Evolutionary conservation across 768 basidiomycete genomes (phyloP), one percentile per base, ranked within the genome.

Genomic region (Boletus huronensis): DNA sequence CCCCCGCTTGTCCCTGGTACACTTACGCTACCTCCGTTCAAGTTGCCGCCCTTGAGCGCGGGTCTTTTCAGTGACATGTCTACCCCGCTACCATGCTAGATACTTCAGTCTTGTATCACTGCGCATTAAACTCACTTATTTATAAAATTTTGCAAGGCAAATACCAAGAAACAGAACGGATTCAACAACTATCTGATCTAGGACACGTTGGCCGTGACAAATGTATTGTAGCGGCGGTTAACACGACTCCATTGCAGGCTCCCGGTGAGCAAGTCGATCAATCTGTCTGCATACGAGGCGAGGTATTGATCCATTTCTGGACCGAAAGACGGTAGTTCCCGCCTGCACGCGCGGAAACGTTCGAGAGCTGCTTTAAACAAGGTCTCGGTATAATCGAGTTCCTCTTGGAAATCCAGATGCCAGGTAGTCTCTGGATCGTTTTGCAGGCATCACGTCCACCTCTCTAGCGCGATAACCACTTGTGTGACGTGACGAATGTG

Each of bases 11-110:
- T 69, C 11, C 41, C 28, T 25, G 41, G 49, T 4, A 28, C 10
- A 42, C 64, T 67, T 42, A 49, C 42, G 8, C 43, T 67, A 1
- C 67, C 66, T n/a, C 66, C 64, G 7, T 67, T 67, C 47, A 47
- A 54, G 51, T 34, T 67, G 9, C 66, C 66, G 5, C 55, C 67
- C 6, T 40, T 66, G 55, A 47, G 45, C 13, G 19, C 40, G 1
- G 39, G 44, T 31, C 28, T 69, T 13, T 69, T 67, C 19, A 21
- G 48, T 6, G 57, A 43, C 17, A 3, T 39, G 10, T 11, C 36
- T 50, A 8, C 34, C 9, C 17, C 59, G 21, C 26, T 52, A 5
- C 21, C 52, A 3, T 36, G 4, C 6, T 59, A 57, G 48, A 32
- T 21, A 50, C 48, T 23, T 17, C 4, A 14, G 6, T 36, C 19